Base-by-base conservation (phyloP, 495 filamentous ascomycete genomes). In the Podospora comata region DNA sequence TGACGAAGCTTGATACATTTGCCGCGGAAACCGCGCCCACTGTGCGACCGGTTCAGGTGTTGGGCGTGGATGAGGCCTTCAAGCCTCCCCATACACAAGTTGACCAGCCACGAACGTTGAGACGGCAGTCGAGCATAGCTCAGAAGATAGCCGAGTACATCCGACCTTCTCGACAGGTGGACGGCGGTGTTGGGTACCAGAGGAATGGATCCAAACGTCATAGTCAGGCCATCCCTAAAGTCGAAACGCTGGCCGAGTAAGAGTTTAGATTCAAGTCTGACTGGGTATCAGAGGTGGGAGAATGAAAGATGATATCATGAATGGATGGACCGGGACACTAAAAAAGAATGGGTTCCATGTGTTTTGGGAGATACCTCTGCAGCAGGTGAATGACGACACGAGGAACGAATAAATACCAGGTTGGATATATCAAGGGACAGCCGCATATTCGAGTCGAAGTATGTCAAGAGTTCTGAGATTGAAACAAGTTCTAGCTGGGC, bases 121-220 rank as follows among this genome's bases (percentile, higher is more conserved):
- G 72, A 18, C 66, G 67, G 39, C 71, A 76, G 70, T 48, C 70
- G 16, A 76, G 76, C 61, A 64, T 78, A 15, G 68, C 70, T 5
- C 71, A 78, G 67, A 58, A 63, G 4, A 69, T 78, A 39, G 68
- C 68, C 1, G 68, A 76, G 64, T 78, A 78, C 27, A 75, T 78
- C 34, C 68, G 70, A 15, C 76, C 76, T n/a, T 60, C 71, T 34
- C 30, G 62, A n/a, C 30, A 70, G 58, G 53, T 28, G n/a, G 18
- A 26, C 0, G 15, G 28, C 2, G 48, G 39, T 3, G 39, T 48
- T 16, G 39, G 39, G 6, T 48, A 48, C 13, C 39, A 48, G 15
- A 48, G 39, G 39, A 48, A 13, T 48, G 39, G 39, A 3, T 48
- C 39, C 15, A 48, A 48, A 11, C 5, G 39, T 5, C 39, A 48